Evolutionary conservation across 768 basidiomycete genomes (phyloP), one percentile per base, ranked within the genome.

Genomic region (Trametes gibbosa): DNA sequence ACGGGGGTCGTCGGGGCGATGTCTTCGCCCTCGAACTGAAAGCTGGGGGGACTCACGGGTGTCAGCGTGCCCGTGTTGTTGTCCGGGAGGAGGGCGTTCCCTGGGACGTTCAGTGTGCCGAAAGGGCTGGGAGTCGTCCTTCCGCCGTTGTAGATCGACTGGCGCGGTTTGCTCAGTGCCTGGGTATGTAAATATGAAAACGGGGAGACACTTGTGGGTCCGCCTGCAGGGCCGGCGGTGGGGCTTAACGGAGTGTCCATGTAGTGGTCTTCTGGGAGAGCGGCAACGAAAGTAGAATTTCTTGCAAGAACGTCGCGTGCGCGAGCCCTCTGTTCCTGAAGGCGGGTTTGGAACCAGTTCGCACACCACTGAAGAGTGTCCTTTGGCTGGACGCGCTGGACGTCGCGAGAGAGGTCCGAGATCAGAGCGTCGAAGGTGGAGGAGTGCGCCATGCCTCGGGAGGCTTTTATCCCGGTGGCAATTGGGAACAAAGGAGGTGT

Each of bases 341-440:
- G 79, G 55, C 91, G 84, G 61, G 82, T 81, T 71, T 95, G 90
- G 75, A 98, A 98, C 95, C 95, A 98, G 68, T 87, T 93, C 47
- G 95, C 86, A 68, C 89, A 92, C 73, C 89, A 94, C 74, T 98
- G 96, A 46, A 97, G 86, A 4, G 88, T 84, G 69, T 98, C 96
- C 66, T 84, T 86, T 21, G 96, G 95, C 71, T 94, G 91, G 4
- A 84, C 91, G 63, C 90, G 87, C 42, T 90, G 81, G 42, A 84
- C 84, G 72, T 96, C 95, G 70, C 92, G 86, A 64, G 90, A 87
- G 54, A 98, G 81, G 70, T 98, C 94, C 56, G 78, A 80, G 63
- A 97, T 79, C 63, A 98, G 89, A 41, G 78, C 75, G 63, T 93
- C 87, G 71, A 93, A 95, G 23, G 91, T 89, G 47, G 92, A 89